Percentiles rank a stretch among this genome's conserved stretches.
These are phyloP conservation scores for Parastagonospora nodorum DNA, from an alignment of 2,329 filamentous ascomycete species.

Conservation along the genomic window DNA sequence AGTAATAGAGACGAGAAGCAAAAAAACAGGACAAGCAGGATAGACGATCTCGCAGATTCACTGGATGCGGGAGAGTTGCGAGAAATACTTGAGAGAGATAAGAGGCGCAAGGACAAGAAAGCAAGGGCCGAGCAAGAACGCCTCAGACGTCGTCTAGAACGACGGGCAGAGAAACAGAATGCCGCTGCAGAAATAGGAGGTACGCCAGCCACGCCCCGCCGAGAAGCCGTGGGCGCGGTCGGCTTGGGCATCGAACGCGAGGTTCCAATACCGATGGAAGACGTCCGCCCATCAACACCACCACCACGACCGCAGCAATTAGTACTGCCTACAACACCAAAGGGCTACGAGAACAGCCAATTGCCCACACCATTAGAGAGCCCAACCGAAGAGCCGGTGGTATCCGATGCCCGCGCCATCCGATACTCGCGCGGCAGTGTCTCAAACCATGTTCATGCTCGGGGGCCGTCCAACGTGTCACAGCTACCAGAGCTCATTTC, in stretches of 20 bases:
- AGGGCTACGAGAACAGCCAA: slow-evolving; percentile 27
- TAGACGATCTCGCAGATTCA: slow-evolving; percentile 77
- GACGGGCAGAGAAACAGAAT: slow-evolving; percentile 66
- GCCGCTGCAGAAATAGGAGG: slow-evolving; percentile 63
- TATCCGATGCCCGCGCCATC: slow-evolving; percentile 56
- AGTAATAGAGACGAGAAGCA: slow-evolving; percentile 55
- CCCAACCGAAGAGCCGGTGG: slow-evolving; percentile 52
- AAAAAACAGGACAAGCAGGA: slow-evolving; percentile 62
- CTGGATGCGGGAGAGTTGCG: slow-evolving; percentile 83
- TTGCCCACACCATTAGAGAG: slow-evolving; percentile 47
- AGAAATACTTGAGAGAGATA: slow-evolving; percentile 88
- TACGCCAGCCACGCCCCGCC: slow-evolving; percentile 63
- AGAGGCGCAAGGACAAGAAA: slow-evolving; percentile 77
- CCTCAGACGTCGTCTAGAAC: slow-evolving; percentile 67
- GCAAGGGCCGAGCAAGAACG: slow-evolving; percentile 69
- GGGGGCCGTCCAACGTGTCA: slow-evolving; percentile 58
- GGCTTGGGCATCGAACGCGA: slow-evolving; percentile 64
- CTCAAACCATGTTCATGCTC: slow-evolving; percentile 51
- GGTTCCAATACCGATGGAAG: slow-evolving; percentile 61
- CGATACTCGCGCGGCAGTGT: slow-evolving; percentile 56
- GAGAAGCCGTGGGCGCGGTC: slow-evolving; percentile 44
- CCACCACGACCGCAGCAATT: slow-evolving; percentile 29
- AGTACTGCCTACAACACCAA: slow-evolving; percentile 23
- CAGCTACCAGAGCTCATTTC: slow-evolving; percentile 57
- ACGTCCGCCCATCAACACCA: slow-evolving; percentile 50